Evolutionary conservation across 75 land plant species (phyloP), one percentile per base, ranked within the genome.

Genomic region (Ceratopteris richardii): DNA sequence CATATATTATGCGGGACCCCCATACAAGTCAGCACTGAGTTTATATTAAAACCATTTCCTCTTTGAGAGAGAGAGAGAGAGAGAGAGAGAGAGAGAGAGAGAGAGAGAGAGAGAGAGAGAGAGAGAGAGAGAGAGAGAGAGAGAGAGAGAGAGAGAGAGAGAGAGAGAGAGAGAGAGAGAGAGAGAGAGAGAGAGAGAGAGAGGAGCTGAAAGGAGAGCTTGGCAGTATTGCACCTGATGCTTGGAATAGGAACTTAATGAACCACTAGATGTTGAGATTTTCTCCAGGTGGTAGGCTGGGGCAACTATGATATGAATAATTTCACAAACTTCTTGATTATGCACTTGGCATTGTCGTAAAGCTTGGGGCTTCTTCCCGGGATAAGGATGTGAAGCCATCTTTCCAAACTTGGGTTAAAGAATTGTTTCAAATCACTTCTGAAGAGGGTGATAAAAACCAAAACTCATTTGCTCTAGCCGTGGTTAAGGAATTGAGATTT

Each of bases 251-350:
- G 88, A 77, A 30, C 81, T 95, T 37, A 31, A 54, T 29, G 96
- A 86, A 22, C 71, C 79, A 22, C 65, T 95, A 57, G 96, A 95
- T 62, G 43, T 82, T 25, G 96, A 86, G 30, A 76, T 86, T 48
- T 71, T 95, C 12, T 66, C 88, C 17, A 95, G 99, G 80, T 95
- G n/a, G 67, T 95, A 19, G 82, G 77, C 58, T 79, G 91, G 50
- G 91, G 96, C 18, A 72, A 56, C 46, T 61, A 70, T 44, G 96
- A 90, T 66, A 70, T 47, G 74, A 59, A 26, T 90, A 95, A 55
- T 69, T 95, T 20, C 78, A 85, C 51, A 75, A 53, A 23, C 81
- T 95, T 14, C 51, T 95, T 60, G 88, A 83, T 60, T 90, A 77
- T 62, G 61, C 88, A 2, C 60, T 91, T 44, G 72, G 46, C 27